These are phyloP conservation scores for Mycena pura DNA, from an alignment of 768 basidiomycete species.

Conservation along the genomic window DNA sequence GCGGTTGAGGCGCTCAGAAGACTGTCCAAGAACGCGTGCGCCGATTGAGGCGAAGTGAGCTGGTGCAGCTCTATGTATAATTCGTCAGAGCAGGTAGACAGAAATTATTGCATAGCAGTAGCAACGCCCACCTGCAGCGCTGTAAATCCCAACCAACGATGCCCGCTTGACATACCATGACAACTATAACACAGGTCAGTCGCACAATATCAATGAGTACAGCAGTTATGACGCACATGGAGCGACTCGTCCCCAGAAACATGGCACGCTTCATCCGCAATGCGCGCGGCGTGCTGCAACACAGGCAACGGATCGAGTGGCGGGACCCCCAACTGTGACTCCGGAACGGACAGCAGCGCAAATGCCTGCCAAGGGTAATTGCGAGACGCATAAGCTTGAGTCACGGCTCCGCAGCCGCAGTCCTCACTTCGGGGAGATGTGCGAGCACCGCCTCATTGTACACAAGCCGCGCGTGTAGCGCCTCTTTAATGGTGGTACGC, in stretches of 20 bases:
- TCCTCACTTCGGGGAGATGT: conserved; percentile 70
- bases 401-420: not conserved
- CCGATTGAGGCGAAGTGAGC: conserved; percentile 75
- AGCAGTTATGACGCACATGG: conserved; percentile 52
- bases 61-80: conserved; percentile 72
- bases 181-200: conserved; percentile 47
- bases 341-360: conserved; percentile 66
- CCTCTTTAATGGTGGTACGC: conserved; percentile 50
- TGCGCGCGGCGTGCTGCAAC: conserved; percentile 60
- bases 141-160: conserved; percentile 70
- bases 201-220: not conserved
- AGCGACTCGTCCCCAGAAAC: conserved; percentile 58
- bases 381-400: not conserved
- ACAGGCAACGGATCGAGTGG: conserved; percentile 67
- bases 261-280: conserved; percentile 78
- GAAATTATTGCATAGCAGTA: not conserved
- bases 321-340: conserved; percentile 49
- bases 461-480: conserved; percentile 61
- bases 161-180: conserved; percentile 77
- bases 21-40: conserved; percentile 67
- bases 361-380: conserved; percentile 63
- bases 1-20: conserved; percentile 59
- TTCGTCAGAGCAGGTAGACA: not conserved
- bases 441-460: conserved; percentile 72
- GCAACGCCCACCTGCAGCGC: conserved; percentile 62